Conservation (phyloP, 805 yeast genomes). For the Kluyveromyces dobzhanskii region DNA sequence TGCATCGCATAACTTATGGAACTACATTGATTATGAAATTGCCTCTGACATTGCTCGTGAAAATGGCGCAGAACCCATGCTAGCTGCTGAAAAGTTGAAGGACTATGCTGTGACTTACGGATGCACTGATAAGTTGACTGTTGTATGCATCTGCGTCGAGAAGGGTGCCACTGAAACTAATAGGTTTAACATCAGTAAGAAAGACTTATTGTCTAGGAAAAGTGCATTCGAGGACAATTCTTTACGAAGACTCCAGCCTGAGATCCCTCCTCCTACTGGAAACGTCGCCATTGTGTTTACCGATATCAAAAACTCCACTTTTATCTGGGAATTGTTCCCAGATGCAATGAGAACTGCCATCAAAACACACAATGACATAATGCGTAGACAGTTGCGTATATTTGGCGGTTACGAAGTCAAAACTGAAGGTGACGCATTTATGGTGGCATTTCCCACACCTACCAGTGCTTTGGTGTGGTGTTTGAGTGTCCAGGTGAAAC, state of each 20-base stretch:
- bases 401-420: slow-evolving; percentile 98
- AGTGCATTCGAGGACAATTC: slow-evolving; percentile 66
- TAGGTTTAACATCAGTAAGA: slow-evolving; percentile 30
- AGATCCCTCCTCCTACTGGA: slow-evolving; percentile 91
- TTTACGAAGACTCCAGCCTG: slow-evolving; percentile 76
- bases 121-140: slow-evolving; percentile 67
- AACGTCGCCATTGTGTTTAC: slow-evolving; percentile 94
- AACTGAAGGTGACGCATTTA: slow-evolving; percentile 98
- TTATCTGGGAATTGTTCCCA: slow-evolving; percentile 88
- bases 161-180: slow-evolving; percentile 34
- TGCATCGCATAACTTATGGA: slow-evolving; percentile 84
- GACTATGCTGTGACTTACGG: slow-evolving; percentile 95
- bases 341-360: slow-evolving; percentile 95
- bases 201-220: slow-evolving; percentile 36
- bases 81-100: slow-evolving; percentile 86
- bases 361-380: slow-evolving; percentile 83
- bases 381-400: slow-evolving; percentile 87
- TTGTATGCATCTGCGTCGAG: slow-evolving; percentile 67
- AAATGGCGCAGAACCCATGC: slow-evolving; percentile 72
- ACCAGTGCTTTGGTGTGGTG: slow-evolving; percentile 91
- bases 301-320: slow-evolving; percentile 90
- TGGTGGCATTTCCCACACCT: slow-evolving; percentile 94
- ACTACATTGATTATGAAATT: slow-evolving; percentile 66
- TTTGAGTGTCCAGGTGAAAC: slow-evolving; percentile 79
- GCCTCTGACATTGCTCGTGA: slow-evolving; percentile 88